Evolutionary conservation across 768 basidiomycete genomes (phyloP).

Genomic region (Lanmaoa pseudosensibilis): DNA sequence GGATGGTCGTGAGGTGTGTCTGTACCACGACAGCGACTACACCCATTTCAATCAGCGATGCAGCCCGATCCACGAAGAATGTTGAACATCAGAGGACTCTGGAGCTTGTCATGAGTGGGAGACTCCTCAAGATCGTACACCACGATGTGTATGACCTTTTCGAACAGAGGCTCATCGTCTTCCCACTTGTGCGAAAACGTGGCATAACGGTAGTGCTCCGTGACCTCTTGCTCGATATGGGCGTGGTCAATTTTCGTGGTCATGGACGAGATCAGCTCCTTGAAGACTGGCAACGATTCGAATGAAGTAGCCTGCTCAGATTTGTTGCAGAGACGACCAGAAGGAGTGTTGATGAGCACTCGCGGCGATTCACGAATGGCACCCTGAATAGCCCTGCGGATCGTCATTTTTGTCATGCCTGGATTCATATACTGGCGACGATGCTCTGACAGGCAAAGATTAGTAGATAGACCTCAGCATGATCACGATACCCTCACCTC

Average conservation of each 20-base stretch:
- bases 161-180: slow-evolving; percentile 4
- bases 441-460: neutral
- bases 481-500: neutral
- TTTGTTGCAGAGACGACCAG: slow-evolving; percentile 11
- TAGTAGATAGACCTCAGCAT: neutral
- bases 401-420: neutral
- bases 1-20: too few species aligned
- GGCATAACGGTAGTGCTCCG: slow-evolving; percentile 6
- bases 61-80: too few species aligned
- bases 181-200: slow-evolving; percentile 18
- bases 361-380: slow-evolving; percentile 2
- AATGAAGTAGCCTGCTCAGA: slow-evolving; percentile 1
- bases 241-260: neutral
- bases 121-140: slow-evolving; percentile 14
- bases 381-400: neutral
- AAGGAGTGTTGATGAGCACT: slow-evolving; percentile 9
- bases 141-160: neutral
- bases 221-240: slow-evolving; percentile 7
- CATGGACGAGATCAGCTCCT: slow-evolving; percentile 14
- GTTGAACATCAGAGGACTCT: too few species aligned
- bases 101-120: neutral
- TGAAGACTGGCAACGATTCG: slow-evolving; percentile 1
- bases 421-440: neutral
- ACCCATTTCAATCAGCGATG: too few species aligned
- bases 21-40: too few species aligned